phyloP scores from a whole-genome alignment of 306 rosid species.

The Bauhinia variegata region DNA sequence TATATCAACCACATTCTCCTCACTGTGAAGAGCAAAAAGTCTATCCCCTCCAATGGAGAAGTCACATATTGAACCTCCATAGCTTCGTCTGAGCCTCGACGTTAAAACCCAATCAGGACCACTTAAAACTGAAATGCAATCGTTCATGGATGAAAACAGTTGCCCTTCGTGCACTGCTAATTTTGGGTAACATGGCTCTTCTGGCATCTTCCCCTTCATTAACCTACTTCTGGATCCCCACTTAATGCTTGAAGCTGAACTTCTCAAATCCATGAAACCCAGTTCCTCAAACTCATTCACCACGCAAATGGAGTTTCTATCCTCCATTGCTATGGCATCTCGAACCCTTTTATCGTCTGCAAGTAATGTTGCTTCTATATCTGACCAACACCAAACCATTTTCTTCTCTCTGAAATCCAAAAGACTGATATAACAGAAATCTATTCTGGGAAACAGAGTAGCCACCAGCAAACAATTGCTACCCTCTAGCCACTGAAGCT shows the following conservation, averaged over 20 bases:
- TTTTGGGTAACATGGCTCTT: slow-evolving; percentile 92
- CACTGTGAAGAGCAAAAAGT: slow-evolving; percentile 89
- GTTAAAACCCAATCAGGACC: slow-evolving; percentile 93
- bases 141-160: slow-evolving; percentile 93
- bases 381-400: slow-evolving; percentile 97
- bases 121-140: slow-evolving; percentile 84
- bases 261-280: slow-evolving; percentile 89
- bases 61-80: slow-evolving; percentile 92
- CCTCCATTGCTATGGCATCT: slow-evolving; percentile 94
- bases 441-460: slow-evolving; percentile 87
- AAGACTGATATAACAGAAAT: slow-evolving; percentile 83
- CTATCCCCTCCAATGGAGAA: slow-evolving; percentile 95
- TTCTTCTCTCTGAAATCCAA: slow-evolving; percentile 84
- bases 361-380: slow-evolving; percentile 58
- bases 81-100: slow-evolving; percentile 74
- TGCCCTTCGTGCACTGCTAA: slow-evolving; percentile 86
- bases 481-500: slow-evolving; percentile 80
- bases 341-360: slow-evolving; percentile 81
- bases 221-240: slow-evolving; percentile 94
- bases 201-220: slow-evolving; percentile 86
- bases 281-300: slow-evolving; percentile 92
- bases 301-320: slow-evolving; percentile 73
- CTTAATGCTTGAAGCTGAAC: slow-evolving; percentile 59
- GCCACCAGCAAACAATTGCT: slow-evolving; percentile 79
- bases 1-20: slow-evolving; percentile 90